These are phyloP conservation scores for Xanthoconium purpureum DNA, from an alignment of 768 basidiomycete genomes.

Conservation along the genomic window DNA sequence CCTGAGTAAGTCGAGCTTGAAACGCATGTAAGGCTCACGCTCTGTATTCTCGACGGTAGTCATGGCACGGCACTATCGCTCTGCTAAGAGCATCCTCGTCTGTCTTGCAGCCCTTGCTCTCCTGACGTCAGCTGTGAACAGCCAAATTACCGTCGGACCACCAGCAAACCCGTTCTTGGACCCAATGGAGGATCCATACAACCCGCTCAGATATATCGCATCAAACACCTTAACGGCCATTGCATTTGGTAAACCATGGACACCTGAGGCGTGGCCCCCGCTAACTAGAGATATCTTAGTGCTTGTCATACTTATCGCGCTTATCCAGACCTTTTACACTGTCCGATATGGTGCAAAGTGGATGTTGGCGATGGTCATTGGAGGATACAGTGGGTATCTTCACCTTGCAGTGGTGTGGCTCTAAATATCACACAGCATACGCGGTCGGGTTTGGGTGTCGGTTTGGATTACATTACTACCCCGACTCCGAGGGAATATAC, in stretches of 20 bases:
- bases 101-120: neutral
- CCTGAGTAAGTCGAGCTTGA: neutral
- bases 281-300: constrained; percentile 11
- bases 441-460: constrained; percentile 54
- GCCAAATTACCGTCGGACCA: constrained; percentile 2
- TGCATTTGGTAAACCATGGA: constrained; percentile 40
- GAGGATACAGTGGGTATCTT: constrained; percentile 48
- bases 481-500: constrained; percentile 51
- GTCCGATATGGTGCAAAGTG: constrained; percentile 48
- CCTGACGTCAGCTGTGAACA: neutral
- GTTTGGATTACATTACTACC: constrained; percentile 51
- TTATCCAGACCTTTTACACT: constrained; percentile 44
- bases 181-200: constrained; percentile 51
- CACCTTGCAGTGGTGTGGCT: neutral
- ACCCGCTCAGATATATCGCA: constrained; percentile 54
- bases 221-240: constrained; percentile 51
- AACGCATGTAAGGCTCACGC: neutral
- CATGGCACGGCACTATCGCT: constrained; percentile 3
- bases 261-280: neutral
- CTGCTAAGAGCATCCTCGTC: neutral
- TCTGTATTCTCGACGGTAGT: neutral
- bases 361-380: constrained; percentile 62
- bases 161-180: constrained; percentile 27
- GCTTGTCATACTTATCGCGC: constrained; percentile 38
- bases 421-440: constrained; percentile 41